phyloP scores from a whole-genome alignment of 2,329 filamentous ascomycete species.

The Scedosporium minutisporum region DNA sequence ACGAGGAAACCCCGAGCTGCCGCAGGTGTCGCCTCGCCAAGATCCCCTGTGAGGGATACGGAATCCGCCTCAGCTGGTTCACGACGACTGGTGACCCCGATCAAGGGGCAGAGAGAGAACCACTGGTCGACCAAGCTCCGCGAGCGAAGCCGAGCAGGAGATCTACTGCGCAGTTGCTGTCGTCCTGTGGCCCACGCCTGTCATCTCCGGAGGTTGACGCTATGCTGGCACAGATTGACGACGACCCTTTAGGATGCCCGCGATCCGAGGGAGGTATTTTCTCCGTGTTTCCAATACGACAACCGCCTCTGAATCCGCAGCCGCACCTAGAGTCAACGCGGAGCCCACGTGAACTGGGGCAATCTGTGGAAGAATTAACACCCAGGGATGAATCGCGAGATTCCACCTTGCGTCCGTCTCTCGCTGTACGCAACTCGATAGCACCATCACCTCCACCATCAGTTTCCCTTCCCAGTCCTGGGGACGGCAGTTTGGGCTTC shows the following conservation, averaged over 20 bases:
- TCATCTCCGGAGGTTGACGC: constrained; percentile 7
- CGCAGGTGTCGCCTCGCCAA: constrained; percentile 9
- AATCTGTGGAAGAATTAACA: too few species aligned
- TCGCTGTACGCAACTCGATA: too few species aligned
- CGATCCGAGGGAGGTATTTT: not conserved
- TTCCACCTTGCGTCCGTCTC: too few species aligned
- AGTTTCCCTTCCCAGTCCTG: not conserved
- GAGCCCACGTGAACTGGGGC: not conserved
- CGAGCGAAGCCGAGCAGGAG: not conserved
- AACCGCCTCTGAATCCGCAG: too few species aligned
- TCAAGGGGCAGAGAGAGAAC: not conserved
- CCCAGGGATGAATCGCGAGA: too few species aligned
- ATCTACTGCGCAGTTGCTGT: not conserved
- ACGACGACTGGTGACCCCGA: constrained; percentile 2
- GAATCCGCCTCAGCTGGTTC: constrained; percentile 12
- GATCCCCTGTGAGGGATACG: constrained; percentile 14
- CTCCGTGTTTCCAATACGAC: constrained; percentile 1
- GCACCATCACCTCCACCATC: not conserved
- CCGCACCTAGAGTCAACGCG: too few species aligned
- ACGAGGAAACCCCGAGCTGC: constrained; percentile 8
- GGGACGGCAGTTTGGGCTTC: not conserved
- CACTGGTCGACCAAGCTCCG: not conserved
- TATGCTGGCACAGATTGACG: constrained; percentile 9
- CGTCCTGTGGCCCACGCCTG: not conserved
- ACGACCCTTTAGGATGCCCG: constrained; percentile 2